Base-by-base conservation (phyloP, 2,329 filamentous ascomycete genomes). In the Phialophora tarda region DNA sequence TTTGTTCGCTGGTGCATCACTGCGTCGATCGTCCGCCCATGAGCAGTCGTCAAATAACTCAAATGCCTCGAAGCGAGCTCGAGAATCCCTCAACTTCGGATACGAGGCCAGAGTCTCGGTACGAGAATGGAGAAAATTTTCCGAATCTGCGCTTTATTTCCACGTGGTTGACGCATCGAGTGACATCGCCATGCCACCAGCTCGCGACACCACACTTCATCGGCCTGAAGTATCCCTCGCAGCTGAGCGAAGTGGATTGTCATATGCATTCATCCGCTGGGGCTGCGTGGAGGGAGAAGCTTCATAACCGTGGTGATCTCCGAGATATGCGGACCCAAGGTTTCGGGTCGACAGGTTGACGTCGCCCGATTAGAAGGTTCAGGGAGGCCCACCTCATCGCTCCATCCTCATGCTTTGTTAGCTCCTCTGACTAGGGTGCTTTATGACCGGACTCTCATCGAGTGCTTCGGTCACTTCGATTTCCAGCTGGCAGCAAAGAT, bases 101-200 rank as follows among this genome's bases (percentile, higher is more conserved):
- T 32, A 55, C 28, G 53, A 34, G 53, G 28, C 14, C 7, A n/a
- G 23, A 11, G 7, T 4, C n/a, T n/a, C 8, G 14, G 24, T 34
- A 24, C 28, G 17, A 17, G 17, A 30, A 12, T 17, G 14, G 17
- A 32, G 17, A 21, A 55, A 30, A 28, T 4, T 21, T 4, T 55
- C 53, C 53, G 28, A 30, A 30, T 30, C 28, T n/a, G 28, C 53
- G 26, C 53, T 24, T 26, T n/a, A 7, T 55, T 51, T 21, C 53
- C 53, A 55, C 53, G 53, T 55, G 53, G 24, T 55, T 55, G 53
- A 32, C 53, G 28, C 53, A 8, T 55, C 17, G 11, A 30, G 24
- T 55, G 53, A 11, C 28, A 32, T 30, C 10, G 12, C 24, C 24
- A 8, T n/a, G 24, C 28, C n/a, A 55, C 26, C 17, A 11, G n/a